A percentile compares a stretch with the other conserved stretches of the same genome.
Conservation (phyloP, 2,329 filamentous ascomycete genomes). For the Emmonsia crescens region DNA sequence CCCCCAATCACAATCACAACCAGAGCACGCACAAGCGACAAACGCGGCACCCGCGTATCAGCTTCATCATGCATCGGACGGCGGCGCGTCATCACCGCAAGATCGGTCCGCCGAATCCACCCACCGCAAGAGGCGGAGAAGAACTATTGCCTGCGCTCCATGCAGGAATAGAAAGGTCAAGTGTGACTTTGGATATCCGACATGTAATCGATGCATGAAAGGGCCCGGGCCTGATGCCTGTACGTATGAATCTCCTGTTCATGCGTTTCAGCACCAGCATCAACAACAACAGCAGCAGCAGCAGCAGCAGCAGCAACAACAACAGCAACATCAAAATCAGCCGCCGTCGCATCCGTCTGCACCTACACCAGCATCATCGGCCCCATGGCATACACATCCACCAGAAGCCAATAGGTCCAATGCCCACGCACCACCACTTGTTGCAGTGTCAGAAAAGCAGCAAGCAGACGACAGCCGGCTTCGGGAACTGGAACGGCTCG, state of each 20-base stretch:
- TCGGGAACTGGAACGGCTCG: not conserved
- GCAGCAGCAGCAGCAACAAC: not conserved
- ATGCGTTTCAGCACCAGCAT: not conserved
- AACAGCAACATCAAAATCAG: no score
- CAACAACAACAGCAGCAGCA: not conserved
- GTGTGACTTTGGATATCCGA: conserved; percentile 29
- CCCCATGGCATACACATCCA: not conserved
- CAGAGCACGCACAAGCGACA: not conserved
- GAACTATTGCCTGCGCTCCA: conserved; percentile 32
- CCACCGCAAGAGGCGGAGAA: conserved; percentile 28
- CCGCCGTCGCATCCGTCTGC: not conserved
- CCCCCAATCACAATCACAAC: not conserved
- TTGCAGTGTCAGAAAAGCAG: not conserved
- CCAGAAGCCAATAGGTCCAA: not conserved
- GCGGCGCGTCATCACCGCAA: not conserved
- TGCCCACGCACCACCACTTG: not conserved
- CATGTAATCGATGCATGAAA: conserved; percentile 1
- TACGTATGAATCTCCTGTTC: conserved; percentile 8
- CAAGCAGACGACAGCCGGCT: not conserved
- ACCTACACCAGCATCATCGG: not conserved
- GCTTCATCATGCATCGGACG: not conserved
- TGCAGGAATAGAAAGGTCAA: conserved; percentile 34
- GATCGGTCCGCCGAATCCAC: conserved; percentile 15
- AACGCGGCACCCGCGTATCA: not conserved
- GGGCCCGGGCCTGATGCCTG: conserved; percentile 9